These are phyloP conservation scores for Cornus kousa DNA, from an alignment of 148 eudicot genomes.

Conservation along the genomic window DNA sequence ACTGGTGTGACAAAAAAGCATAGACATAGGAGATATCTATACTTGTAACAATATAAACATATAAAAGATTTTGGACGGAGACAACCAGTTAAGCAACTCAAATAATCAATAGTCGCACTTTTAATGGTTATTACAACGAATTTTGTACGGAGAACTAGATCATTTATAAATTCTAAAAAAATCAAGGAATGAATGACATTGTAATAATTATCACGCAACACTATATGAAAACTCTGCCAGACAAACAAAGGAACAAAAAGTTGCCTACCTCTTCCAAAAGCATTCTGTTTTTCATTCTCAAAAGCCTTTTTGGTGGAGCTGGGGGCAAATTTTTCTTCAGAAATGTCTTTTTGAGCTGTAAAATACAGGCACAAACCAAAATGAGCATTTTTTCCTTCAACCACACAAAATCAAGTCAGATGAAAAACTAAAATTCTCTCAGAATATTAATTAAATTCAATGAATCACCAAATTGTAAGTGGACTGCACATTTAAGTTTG, in stretches of 20 bases:
- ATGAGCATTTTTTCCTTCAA: conserved; percentile 1
- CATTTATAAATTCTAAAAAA: not conserved
- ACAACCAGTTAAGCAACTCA: not conserved
- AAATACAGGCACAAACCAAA: conserved; percentile 16
- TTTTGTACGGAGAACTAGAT: not conserved
- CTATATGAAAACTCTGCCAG: not conserved
- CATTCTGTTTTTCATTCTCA: conserved; percentile 63
- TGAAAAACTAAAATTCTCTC: conserved; percentile 2
- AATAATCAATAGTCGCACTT: not conserved
- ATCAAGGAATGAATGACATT: not conserved
- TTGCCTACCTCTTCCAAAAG: conserved; percentile 71
- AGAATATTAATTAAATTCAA: not conserved
- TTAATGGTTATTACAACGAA: not conserved
- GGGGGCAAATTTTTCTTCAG: conserved; percentile 69
- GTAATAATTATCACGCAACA: not conserved
- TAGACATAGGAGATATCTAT: not conserved
- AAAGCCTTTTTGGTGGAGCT: conserved; percentile 77
- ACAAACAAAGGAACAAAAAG: not conserved
- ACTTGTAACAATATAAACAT: not conserved
- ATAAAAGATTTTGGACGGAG: not conserved
- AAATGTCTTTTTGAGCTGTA: conserved; percentile 64
- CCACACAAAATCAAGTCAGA: not conserved
- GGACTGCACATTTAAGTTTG: not conserved
- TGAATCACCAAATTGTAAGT: not conserved
- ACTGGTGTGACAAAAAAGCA: not conserved